These are phyloP conservation scores for Crassisporium funariophilum DNA, from an alignment of 768 basidiomycete species.

Conservation along the genomic window DNA sequence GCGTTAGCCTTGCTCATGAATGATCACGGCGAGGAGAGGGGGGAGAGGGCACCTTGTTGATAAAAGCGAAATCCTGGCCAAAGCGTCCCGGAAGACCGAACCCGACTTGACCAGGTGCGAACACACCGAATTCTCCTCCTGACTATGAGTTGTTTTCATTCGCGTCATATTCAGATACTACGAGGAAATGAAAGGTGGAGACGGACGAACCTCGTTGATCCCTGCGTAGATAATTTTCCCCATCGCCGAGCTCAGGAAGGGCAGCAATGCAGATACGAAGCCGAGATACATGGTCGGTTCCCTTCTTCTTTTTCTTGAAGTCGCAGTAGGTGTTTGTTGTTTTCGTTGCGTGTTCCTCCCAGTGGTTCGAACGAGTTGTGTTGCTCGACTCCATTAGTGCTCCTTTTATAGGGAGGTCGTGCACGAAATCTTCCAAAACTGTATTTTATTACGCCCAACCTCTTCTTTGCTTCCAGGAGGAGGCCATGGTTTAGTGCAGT, in stretches of 20 bases:
- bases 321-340: too few relatives aligned
- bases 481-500: too few relatives aligned
- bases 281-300: constrained; percentile 14
- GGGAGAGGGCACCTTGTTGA: constrained; percentile 40
- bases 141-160: constrained; percentile 29
- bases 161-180: background rate
- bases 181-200: background rate
- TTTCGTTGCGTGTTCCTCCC: too few relatives aligned
- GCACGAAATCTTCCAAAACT: too few relatives aligned
- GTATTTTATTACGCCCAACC: too few relatives aligned
- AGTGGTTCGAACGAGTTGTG: too few relatives aligned
- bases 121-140: constrained; percentile 45
- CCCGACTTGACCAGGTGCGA: constrained; percentile 17
- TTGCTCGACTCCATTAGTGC: too few relatives aligned
- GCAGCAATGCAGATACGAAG: constrained; percentile 13
- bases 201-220: constrained; percentile 41
- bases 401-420: too few relatives aligned
- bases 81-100: constrained; percentile 47
- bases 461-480: too few relatives aligned
- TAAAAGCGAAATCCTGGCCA: constrained; percentile 46
- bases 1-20: too few relatives aligned
- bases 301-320: too few relatives aligned
- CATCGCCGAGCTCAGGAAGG: constrained; percentile 14
- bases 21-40: background rate
- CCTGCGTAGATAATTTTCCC: constrained; percentile 46